Base-by-base conservation (phyloP, 2,329 filamentous ascomycete genomes). In the Colletotrichum cordylinicola region DNA sequence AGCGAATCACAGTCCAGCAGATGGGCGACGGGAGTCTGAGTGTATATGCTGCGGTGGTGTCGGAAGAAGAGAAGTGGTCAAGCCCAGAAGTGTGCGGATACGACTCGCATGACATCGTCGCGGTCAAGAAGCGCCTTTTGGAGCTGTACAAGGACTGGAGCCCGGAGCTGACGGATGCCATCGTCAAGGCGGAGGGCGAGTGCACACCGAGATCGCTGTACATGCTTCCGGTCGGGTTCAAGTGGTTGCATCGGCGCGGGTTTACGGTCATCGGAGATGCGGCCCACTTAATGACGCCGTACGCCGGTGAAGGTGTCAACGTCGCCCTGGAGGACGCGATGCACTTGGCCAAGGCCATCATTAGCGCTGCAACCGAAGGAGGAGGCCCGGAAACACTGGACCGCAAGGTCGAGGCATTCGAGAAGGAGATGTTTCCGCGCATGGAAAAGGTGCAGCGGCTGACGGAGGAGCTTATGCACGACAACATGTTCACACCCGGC, bases 221-320 rank as follows among this genome's bases (percentile, higher is more conserved):
- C 79, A 87, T 87, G 79, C 85, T 93, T 12, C 90, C 91, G 0
- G 80, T 89, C 3, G 88, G 88, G 3, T 80, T 85, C 61, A 80
- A 78, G 4, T 93, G 90, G 90, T 75, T 84, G 55, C 85, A 88
- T 64, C 83, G 82, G 21, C 80, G 82, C 8, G 90, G 90, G 1
- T 79, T 90, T 6, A 92, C 91, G 0, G 79, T 92, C 16, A 84
- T 92, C 31, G 91, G 91, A 7, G 91, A 93, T 78, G 89, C 91
- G 1, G 91, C 91, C 9, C 91, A 93, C 80, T 79, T 92, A 27
- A 91, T 91, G 89, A 87, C 88, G 1, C 89, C 89, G 1, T 91
- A 89, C 77, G 89, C 88, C 2, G 91, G 91, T 7, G 90, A 91
- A 73, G 91, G 91, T 3, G 90, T 92, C 31, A 93, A 93, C 79